Conservation (phyloP, 2,329 filamentous ascomycete genomes). For the Paraconiothyrium sp. region DNA sequence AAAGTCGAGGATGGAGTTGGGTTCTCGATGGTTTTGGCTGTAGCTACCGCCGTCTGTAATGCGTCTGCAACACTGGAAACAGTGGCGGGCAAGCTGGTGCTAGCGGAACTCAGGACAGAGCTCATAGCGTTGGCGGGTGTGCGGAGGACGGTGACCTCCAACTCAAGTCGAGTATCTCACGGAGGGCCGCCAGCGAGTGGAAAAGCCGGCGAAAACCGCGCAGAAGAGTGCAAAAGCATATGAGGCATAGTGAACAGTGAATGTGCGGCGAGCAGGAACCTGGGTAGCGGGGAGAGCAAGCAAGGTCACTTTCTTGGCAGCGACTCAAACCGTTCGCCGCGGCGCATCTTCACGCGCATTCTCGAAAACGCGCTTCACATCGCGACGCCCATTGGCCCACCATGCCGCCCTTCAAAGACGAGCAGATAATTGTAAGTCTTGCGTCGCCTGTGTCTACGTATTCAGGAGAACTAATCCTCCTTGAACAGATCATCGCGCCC, state of each 20-base stretch:
- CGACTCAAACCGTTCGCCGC: conserved; percentile 2
- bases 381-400: conserved; percentile 25
- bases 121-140: conserved; percentile 31
- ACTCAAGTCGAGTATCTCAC: neutral
- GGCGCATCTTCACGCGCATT: conserved; percentile 14
- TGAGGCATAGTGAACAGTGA: conserved; percentile 6
- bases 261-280: conserved; percentile 2
- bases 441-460: conserved; percentile 7
- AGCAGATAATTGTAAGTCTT: conserved; percentile 54
- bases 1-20: conserved; percentile 42
- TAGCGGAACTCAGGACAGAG: conserved; percentile 19
- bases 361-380: conserved; percentile 16
- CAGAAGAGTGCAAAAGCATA: neutral
- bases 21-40: conserved; percentile 33
- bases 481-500: conserved; percentile 71
- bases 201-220: neutral
- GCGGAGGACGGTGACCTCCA: neutral
- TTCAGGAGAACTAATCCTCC: conserved; percentile 21
- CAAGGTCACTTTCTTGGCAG: conserved; percentile 7
- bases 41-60: conserved; percentile 30
- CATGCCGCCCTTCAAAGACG: conserved; percentile 58
- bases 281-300: conserved; percentile 2
- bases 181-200: conserved; percentile 9
- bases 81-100: conserved; percentile 19
- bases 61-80: conserved; percentile 30